Evolutionary conservation across 140 eudicot genomes (phyloP).

Genomic region (Oenanthe javanica): DNA sequence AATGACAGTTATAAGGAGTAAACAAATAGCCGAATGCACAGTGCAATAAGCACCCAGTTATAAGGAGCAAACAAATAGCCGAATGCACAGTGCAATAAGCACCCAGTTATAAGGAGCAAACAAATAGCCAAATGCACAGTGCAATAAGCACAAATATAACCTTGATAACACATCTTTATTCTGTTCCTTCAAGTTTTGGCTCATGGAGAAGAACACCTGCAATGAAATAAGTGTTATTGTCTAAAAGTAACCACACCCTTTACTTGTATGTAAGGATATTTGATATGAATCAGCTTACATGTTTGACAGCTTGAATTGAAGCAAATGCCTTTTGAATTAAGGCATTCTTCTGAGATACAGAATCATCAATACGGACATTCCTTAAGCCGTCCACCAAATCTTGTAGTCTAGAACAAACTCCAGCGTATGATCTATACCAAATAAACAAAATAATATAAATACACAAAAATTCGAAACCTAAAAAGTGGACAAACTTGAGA

Average conservation of each 20-base stretch:
- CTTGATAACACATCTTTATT: slow-evolving; percentile 41
- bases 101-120: slow-evolving; percentile 7
- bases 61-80: not conserved
- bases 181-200: slow-evolving; percentile 40
- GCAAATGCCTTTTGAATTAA: slow-evolving; percentile 44
- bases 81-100: not conserved
- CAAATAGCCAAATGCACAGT: not conserved
- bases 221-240: slow-evolving; percentile 16
- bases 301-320: slow-evolving; percentile 47
- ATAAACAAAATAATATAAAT: slow-evolving; percentile 1
- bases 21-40: not conserved
- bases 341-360: slow-evolving; percentile 38
- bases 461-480: not conserved
- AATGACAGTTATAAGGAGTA: not conserved
- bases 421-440: slow-evolving; percentile 56
- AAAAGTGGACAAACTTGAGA: not conserved
- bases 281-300: slow-evolving; percentile 37
- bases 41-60: slow-evolving; percentile 3
- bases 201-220: slow-evolving; percentile 72
- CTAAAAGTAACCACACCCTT: not conserved
- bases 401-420: slow-evolving; percentile 48
- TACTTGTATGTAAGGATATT: not conserved
- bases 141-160: slow-evolving; percentile 28
- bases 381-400: slow-evolving; percentile 41
- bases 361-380: slow-evolving; percentile 32